Percentiles rank a stretch among this genome's conserved stretches.
phyloP scores from a whole-genome alignment of 2,329 filamentous ascomycete species.

The Ambrosiella cleistominuta region DNA sequence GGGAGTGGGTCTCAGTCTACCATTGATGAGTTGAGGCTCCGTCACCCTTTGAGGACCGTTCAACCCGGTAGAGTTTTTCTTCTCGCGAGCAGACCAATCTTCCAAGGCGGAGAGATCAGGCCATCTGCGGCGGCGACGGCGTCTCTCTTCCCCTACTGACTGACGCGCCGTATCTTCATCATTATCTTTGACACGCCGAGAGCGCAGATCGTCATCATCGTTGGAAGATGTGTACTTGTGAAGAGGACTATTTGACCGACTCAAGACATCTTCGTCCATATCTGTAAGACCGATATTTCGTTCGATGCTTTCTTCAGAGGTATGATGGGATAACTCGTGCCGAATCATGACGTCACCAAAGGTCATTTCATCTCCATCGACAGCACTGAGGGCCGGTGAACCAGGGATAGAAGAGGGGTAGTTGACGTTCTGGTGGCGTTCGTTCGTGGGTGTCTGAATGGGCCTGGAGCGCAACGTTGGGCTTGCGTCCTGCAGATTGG shows the following conservation, averaged over 20 bases:
- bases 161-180: constrained; percentile 14
- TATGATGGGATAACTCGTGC: constrained; percentile 30
- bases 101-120: constrained; percentile 71
- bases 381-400: constrained; percentile 35
- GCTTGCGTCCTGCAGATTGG: constrained; percentile 32
- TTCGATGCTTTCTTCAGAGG: constrained; percentile 11
- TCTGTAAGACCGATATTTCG: constrained; percentile 23
- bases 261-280: constrained; percentile 80
- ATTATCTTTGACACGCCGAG: constrained; percentile 24
- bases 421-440: constrained; percentile 41
- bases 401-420: constrained; percentile 51
- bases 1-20: constrained; percentile 64
- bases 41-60: constrained; percentile 79
- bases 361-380: constrained; percentile 34
- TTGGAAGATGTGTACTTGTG: constrained; percentile 2
- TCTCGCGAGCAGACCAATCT: constrained; percentile 81
- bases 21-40: constrained; percentile 83
- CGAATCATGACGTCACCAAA: constrained; percentile 56
- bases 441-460: constrained; percentile 1
- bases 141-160: constrained; percentile 13
- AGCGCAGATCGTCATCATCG: constrained; percentile 33
- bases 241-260: constrained; percentile 42
- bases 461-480: constrained; percentile 24
- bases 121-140: constrained; percentile 50
- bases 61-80: constrained; percentile 68